Evolutionary conservation across 1,284 basidiomycete species (phyloP).

Genomic region (Caloboletus firmus): DNA sequence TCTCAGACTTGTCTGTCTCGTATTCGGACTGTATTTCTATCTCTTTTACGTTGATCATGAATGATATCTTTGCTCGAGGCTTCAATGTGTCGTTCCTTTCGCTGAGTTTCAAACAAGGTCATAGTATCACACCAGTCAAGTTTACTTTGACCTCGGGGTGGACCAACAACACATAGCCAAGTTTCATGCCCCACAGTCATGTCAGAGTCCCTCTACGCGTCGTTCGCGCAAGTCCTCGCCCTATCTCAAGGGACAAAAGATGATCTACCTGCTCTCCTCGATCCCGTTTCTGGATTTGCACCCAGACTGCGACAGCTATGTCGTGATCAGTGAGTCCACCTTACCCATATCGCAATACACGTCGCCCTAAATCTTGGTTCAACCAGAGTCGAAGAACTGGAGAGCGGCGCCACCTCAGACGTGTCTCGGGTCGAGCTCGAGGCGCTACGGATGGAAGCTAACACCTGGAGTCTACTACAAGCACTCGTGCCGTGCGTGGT

Average conservation of each 20-base stretch:
- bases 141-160: background rate
- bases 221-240: conserved; percentile 65
- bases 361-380: background rate
- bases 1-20: background rate
- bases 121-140: too few relatives aligned
- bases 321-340: conserved; percentile 54
- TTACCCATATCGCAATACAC: background rate
- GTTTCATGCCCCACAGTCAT: conserved; percentile 11
- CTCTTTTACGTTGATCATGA: background rate
- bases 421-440: conserved; percentile 54
- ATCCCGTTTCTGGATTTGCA: conserved; percentile 68
- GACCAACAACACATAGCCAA: background rate
- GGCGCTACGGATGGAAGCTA: conserved; percentile 67
- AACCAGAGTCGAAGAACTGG: conserved; percentile 52
- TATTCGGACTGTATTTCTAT: background rate
- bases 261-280: conserved; percentile 58
- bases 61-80: background rate
- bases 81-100: background rate
- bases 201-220: conserved; percentile 48
- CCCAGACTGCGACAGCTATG: conserved; percentile 65
- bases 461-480: conserved; percentile 81
- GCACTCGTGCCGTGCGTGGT: conserved; percentile 64
- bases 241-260: conserved; percentile 57
- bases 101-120: conserved; percentile 8
- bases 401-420: conserved; percentile 41